A percentile compares a stretch with the other conserved stretches of the same genome.
These are phyloP conservation scores for Caloboletus firmus DNA, from an alignment of 1,284 basidiomycete species.

Conservation along the genomic window DNA sequence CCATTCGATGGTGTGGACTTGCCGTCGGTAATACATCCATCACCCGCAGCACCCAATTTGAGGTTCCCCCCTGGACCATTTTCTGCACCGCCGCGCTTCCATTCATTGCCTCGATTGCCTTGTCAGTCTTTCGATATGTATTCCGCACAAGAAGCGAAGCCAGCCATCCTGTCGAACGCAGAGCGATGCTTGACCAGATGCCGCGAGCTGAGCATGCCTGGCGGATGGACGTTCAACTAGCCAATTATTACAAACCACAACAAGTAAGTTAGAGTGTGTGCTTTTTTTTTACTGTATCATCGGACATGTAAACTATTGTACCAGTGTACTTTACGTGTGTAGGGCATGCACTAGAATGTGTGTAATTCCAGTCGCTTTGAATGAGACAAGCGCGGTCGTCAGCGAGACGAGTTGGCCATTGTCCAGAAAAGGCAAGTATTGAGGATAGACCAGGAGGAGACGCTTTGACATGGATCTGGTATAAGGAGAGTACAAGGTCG, in stretches of 20 bases:
- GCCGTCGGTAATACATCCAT: conserved; percentile 3
- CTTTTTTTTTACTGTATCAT: conserved; percentile 20
- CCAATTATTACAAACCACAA: not conserved
- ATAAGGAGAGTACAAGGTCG: conserved; percentile 28
- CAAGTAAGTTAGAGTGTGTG: not conserved
- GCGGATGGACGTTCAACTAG: conserved; percentile 35
- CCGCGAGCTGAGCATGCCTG: conserved; percentile 38
- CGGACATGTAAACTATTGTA: conserved; percentile 20
- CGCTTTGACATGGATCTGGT: conserved; percentile 33
- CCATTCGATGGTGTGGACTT: conserved; percentile 27
- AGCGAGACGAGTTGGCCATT: conserved; percentile 25
- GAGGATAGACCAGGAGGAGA: conserved; percentile 27
- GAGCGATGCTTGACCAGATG: conserved; percentile 14
- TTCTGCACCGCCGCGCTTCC: conserved; percentile 15
- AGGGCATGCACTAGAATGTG: conserved; percentile 14
- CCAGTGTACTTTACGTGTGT: conserved; percentile 16
- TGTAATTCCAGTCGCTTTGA: conserved; percentile 16
- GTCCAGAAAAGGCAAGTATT: conserved; percentile 37
- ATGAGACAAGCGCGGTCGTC: conserved; percentile 16
- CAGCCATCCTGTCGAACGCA: conserved; percentile 1
- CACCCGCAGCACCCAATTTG: conserved; percentile 3
- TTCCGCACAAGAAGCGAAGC: conserved; percentile 16
- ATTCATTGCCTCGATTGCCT: conserved; percentile 33
- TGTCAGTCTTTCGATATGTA: conserved; percentile 21
- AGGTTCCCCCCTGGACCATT: conserved; percentile 15